A percentile compares a stretch with the other conserved stretches of the same genome.
Evolutionary conservation across 2,329 filamentous ascomycete genomes (phyloP).

Genomic region (Fusarium drepaniforme): DNA sequence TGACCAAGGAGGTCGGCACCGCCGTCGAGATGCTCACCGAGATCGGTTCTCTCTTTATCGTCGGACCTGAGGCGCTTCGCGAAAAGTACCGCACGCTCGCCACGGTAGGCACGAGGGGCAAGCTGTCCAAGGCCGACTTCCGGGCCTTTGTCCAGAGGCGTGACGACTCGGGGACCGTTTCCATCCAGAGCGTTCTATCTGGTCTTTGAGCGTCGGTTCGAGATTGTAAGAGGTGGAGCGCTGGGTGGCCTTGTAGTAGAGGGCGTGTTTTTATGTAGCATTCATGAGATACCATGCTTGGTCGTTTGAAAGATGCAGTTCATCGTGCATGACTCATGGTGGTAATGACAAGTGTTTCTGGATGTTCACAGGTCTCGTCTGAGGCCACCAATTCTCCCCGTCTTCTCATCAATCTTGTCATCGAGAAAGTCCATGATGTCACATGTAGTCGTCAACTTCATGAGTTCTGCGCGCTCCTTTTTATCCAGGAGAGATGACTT

Average conservation of each 20-base stretch:
- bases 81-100: conserved; percentile 75
- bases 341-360: not conserved
- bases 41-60: conserved; percentile 95
- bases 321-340: not conserved
- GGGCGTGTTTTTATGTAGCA: conserved; percentile 23
- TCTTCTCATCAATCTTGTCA: conserved; percentile 56
- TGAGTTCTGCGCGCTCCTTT: conserved; percentile 65
- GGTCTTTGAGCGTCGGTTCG: conserved; percentile 57
- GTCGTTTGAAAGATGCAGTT: not conserved
- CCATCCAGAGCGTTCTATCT: conserved; percentile 85
- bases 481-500: conserved; percentile 67
- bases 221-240: conserved; percentile 10
- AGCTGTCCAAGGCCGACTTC: conserved; percentile 76
- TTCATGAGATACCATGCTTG: conserved; percentile 42
- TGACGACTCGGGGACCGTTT: conserved; percentile 84
- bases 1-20: conserved; percentile 75
- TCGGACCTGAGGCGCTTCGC: conserved; percentile 82
- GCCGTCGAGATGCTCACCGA: conserved; percentile 90
- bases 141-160: conserved; percentile 86
- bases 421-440: conserved; percentile 73
- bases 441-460: conserved; percentile 63
- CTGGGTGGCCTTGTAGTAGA: conserved; percentile 19
- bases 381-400: conserved; percentile 47
- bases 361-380: conserved; percentile 48
- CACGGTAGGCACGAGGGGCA: conserved; percentile 60